Base-by-base conservation (phyloP, 495 filamentous ascomycete species). In the Penicillium egyptiacum region DNA sequence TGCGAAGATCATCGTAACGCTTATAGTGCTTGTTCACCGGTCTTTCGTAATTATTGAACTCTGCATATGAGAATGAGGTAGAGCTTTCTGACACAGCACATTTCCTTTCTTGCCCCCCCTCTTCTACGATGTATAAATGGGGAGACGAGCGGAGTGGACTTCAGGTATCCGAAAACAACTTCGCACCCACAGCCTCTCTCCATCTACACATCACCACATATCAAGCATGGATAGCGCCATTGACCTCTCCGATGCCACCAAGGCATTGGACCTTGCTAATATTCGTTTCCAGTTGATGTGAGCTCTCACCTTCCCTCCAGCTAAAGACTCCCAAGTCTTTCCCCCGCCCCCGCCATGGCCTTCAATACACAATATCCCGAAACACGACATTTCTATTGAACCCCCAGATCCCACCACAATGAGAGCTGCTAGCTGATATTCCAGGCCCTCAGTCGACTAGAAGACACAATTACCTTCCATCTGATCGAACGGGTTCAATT, bases 401-500 rank as follows among this genome's bases (percentile, higher is more conserved):
- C 22, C 23, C 20, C 11, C 23, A 12, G 4, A 20, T 4, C 10
- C 19, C 20, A 12, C 19, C 31, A 48, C 42, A 46, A 37, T 46
- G 19, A 40, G 43, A 50, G 53, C 28, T 3, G 28, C 12, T 19
- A 28, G 50, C 46, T 66, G 48, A 65, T 1, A 59, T 46, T 10
- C 10, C 50, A 56, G 39, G 1, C 40, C 25, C n/a, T 28, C 68
- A 97, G 92, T 61, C 94, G 94, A 39, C 81, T 97, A 19, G 94
- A 99, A 77, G 95, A 99, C 69, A 98, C 95, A 55, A 98, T 99
- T 68, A 96, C 89, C 65, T 99, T 96, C 77, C 91, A 98, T 76
- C 78, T 98, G 22, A 99, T 99, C 68, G 95, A 99, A 71, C 89
- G 95, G 23, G 95, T 92, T 31, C 95, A 99, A 76, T 99, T 99